Percentiles rank a stretch among this genome's conserved stretches.
Conservation (phyloP, 2,329 filamentous ascomycete genomes). For the Ophiostoma sp. region DNA sequence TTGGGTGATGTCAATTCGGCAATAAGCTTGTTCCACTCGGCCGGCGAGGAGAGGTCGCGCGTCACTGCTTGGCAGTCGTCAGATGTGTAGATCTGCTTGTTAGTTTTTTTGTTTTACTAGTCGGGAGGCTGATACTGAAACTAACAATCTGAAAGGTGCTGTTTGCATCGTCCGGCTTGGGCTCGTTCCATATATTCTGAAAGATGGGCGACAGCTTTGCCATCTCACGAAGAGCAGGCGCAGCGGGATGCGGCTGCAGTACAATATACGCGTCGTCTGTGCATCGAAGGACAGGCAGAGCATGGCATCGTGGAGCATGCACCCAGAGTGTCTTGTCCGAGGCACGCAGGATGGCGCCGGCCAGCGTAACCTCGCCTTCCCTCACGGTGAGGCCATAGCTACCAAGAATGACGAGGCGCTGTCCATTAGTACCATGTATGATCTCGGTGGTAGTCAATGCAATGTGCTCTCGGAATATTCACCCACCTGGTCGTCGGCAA, state of each 20-base stretch:
- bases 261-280: slow-evolving; percentile 48
- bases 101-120: neutral
- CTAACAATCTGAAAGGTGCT: slow-evolving; percentile 33
- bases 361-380: slow-evolving; percentile 58
- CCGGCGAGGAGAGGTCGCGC: slow-evolving; percentile 52
- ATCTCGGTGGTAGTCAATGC: neutral
- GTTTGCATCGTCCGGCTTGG: slow-evolving; percentile 46
- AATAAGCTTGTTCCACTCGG: slow-evolving; percentile 58
- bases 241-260: slow-evolving; percentile 49
- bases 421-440: neutral
- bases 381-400: slow-evolving; percentile 60
- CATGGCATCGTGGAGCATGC: slow-evolving; percentile 63
- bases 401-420: slow-evolving; percentile 61
- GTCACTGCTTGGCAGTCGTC: slow-evolving; percentile 37
- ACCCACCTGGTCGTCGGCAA: slow-evolving; percentile 48
- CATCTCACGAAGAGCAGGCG: slow-evolving; percentile 48
- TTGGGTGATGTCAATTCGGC: slow-evolving; percentile 40
- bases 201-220: slow-evolving; percentile 61
- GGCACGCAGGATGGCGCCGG: slow-evolving; percentile 55
- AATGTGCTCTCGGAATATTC: too few relatives aligned
- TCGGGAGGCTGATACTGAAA: neutral
- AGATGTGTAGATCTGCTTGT: slow-evolving; percentile 49
- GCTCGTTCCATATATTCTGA: slow-evolving; percentile 58
- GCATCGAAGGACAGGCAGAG: slow-evolving; percentile 61
- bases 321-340: slow-evolving; percentile 47